Evolutionary conservation across 208 protist species (phyloP).

Genomic region (Trypanosoma cruzi): DNA sequence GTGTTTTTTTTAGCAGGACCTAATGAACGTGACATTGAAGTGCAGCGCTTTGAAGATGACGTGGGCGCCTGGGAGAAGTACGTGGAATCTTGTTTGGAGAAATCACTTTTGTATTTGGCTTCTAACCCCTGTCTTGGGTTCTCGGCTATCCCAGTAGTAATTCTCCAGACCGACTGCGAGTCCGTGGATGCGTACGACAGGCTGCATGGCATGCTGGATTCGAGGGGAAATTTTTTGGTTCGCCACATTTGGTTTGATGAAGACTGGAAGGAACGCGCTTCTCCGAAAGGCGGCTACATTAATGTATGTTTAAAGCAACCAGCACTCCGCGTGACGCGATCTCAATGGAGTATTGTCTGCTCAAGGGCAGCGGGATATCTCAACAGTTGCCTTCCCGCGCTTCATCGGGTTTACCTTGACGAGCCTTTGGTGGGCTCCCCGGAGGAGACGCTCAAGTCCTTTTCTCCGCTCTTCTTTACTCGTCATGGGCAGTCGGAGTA

Average conservation of each 20-base stretch:
- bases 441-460: conserved; percentile 51
- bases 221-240: conserved; percentile 40
- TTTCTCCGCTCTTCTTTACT: conserved; percentile 77
- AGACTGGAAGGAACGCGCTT: conserved; percentile 36
- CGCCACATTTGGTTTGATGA: conserved; percentile 70
- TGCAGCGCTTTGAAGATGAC: conserved; percentile 40
- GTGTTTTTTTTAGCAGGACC: conserved; percentile 50
- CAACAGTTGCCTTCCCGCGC: conserved; percentile 48
- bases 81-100: conserved; percentile 33
- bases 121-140: conserved; percentile 59
- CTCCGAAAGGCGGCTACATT: conserved; percentile 36
- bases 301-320: conserved; percentile 50
- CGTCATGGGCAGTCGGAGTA: conserved; percentile 86
- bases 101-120: conserved; percentile 46
- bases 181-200: conserved; percentile 33
- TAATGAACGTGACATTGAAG: conserved; percentile 32
- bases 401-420: conserved; percentile 50
- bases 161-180: conserved; percentile 62
- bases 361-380: conserved; percentile 60
- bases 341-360: conserved; percentile 65
- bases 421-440: conserved; percentile 48
- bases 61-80: conserved; percentile 35
- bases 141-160: conserved; percentile 47
- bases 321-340: conserved; percentile 44
- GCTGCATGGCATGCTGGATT: conserved; percentile 38